A percentile compares a stretch with the other conserved stretches of the same genome.
Conservation (phyloP, 2,329 filamentous ascomycete species). For the Aquanectria penicillioides region DNA sequence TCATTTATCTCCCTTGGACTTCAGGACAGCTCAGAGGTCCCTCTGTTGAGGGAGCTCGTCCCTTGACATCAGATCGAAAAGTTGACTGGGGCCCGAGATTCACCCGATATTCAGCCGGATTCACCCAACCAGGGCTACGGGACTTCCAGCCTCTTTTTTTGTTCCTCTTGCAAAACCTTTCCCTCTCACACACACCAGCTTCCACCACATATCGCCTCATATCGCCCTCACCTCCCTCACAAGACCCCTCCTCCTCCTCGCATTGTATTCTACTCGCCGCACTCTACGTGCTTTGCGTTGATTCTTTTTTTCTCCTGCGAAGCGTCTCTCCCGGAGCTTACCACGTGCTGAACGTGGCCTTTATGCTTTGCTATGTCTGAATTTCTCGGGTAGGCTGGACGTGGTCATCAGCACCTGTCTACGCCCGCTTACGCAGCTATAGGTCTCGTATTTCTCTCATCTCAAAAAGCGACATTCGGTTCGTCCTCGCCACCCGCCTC, state of each 20-base stretch:
- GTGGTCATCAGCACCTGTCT: conserved; percentile 40
- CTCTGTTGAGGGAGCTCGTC: too few species aligned
- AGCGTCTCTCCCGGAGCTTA: conserved; percentile 42
- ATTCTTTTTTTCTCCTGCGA: conserved; percentile 32
- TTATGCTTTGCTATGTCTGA: conserved; percentile 61
- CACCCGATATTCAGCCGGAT: conserved; percentile 39
- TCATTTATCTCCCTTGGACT: too few species aligned
- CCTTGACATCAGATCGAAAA: neutral
- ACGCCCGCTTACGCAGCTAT: conserved; percentile 47
- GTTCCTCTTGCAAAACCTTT: conserved; percentile 49
- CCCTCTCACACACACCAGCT: conserved; percentile 41
- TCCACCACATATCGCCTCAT: conserved; percentile 34
- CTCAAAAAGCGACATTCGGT: conserved; percentile 98
- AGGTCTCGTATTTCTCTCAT: conserved; percentile 96
- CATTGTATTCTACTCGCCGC: conserved; percentile 28
- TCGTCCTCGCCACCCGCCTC: conserved; percentile 49
- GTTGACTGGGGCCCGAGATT: conserved; percentile 10
- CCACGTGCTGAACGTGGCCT: conserved; percentile 55
- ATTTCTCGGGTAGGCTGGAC: conserved; percentile 64
- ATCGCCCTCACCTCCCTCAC: conserved; percentile 31
- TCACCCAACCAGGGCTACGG: conserved; percentile 35
- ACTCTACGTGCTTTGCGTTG: conserved; percentile 30
- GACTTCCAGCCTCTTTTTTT: conserved; percentile 45
- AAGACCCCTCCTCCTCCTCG: conserved; percentile 27
- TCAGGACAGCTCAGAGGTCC: too few species aligned